Percentiles rank a stretch among this genome's conserved stretches.
These are phyloP conservation scores for Coemansia sp. DNA, from an alignment of 192 early-diverging fungal genomes.

Conservation along the genomic window DNA sequence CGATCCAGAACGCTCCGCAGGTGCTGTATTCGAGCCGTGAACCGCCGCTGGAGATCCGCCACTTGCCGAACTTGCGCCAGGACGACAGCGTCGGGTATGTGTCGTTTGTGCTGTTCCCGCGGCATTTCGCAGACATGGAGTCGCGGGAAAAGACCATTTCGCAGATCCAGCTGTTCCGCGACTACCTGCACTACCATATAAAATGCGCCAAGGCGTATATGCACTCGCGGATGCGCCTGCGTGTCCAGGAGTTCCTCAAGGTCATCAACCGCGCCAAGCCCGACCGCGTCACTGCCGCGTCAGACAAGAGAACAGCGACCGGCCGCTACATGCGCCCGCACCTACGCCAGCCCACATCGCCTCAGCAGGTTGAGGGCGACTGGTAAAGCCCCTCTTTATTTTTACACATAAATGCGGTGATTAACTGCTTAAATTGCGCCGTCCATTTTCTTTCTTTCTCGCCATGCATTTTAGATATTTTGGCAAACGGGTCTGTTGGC, in stretches of 20 bases:
- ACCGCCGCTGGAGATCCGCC: slow-evolving; percentile 90
- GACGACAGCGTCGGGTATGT: slow-evolving; percentile 89
- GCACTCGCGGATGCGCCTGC: slow-evolving; percentile 95
- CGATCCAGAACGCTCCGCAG: slow-evolving; percentile 93
- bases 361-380: slow-evolving; percentile 41
- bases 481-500: neutral
- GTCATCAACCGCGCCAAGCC: slow-evolving; percentile 98
- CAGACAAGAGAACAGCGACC: slow-evolving; percentile 72
- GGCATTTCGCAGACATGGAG: slow-evolving; percentile 72
- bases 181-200: slow-evolving; percentile 99
- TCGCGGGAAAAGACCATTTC: slow-evolving; percentile 89
- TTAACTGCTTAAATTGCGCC: neutral
- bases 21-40: slow-evolving; percentile 90
- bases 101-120: slow-evolving; percentile 97
- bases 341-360: slow-evolving; percentile 44
- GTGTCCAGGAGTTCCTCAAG: slow-evolving; percentile 95
- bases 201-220: slow-evolving; percentile 99
- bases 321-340: slow-evolving; percentile 56
- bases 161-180: slow-evolving; percentile 93
- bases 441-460: neutral
- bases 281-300: slow-evolving; percentile 60
- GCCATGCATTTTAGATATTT: neutral
- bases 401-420: neutral
- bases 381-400: slow-evolving; percentile 17
- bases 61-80: slow-evolving; percentile 66